Conservation (phyloP, 169 alveolate species). For the Cryptosporidium muris region DNA sequence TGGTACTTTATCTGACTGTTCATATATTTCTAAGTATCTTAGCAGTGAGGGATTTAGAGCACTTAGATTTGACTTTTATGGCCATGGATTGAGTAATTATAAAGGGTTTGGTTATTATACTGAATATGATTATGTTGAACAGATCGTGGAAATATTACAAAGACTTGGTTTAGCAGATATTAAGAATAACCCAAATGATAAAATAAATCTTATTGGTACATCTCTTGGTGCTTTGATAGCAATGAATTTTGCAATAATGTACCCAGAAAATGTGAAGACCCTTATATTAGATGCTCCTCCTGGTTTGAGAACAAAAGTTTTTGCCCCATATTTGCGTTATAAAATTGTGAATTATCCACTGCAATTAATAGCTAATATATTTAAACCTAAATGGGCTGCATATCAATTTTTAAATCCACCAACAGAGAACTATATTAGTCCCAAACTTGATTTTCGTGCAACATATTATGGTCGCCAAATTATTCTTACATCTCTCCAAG, state of each 20-base stretch:
- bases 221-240: slow-evolving; percentile 57
- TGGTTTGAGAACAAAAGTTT: slow-evolving; percentile 26
- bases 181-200: slow-evolving; percentile 3
- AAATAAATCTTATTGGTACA: slow-evolving; percentile 41
- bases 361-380: slow-evolving; percentile 44
- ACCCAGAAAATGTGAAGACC: slow-evolving; percentile 12
- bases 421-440: slow-evolving; percentile 28
- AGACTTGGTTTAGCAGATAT: slow-evolving; percentile 26
- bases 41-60: slow-evolving; percentile 47
- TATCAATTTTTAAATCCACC: slow-evolving; percentile 54
- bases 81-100: slow-evolving; percentile 41
- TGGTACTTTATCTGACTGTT: slow-evolving; percentile 64
- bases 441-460: slow-evolving; percentile 69
- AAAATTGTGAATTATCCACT: slow-evolving; percentile 37
- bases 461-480: slow-evolving; percentile 49
- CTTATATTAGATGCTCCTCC: slow-evolving; percentile 67
- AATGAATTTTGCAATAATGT: slow-evolving; percentile 47
- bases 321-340: slow-evolving; percentile 36
- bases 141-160: slow-evolving; percentile 49
- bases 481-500: slow-evolving; percentile 38
- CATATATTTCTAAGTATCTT: slow-evolving; percentile 33
- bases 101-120: slow-evolving; percentile 46
- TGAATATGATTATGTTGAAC: slow-evolving; percentile 62
- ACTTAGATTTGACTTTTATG: slow-evolving; percentile 57
- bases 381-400: slow-evolving; percentile 48